A percentile compares a stretch with the other conserved stretches of the same genome.
Evolutionary conservation across 148 eudicot genomes (phyloP).

Genomic region (Chenopodium album): DNA sequence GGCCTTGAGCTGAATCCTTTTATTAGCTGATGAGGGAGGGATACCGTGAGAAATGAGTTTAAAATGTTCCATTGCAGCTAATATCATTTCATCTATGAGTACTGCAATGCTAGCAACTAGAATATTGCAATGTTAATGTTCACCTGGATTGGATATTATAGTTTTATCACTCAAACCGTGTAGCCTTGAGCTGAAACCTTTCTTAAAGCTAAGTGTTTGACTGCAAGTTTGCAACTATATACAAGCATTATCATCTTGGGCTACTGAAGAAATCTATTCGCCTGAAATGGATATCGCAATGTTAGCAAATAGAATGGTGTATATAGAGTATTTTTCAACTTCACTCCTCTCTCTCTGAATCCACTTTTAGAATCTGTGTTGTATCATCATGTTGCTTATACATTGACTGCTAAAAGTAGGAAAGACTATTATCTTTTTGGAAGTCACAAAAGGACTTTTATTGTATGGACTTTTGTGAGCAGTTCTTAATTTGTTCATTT

Average conservation of each 20-base stretch:
- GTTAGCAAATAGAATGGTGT: neutral
- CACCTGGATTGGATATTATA: neutral
- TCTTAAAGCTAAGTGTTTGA: no score
- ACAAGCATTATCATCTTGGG: neutral
- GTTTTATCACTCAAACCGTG: neutral
- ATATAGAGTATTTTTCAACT: neutral
- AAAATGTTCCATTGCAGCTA: neutral
- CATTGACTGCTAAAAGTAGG: no score
- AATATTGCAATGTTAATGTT: neutral
- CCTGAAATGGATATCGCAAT: neutral
- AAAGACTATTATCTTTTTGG: no score
- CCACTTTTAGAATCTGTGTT: no score
- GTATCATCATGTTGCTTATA: no score
- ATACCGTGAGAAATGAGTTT: neutral
- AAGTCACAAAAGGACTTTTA: no score
- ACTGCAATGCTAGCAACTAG: neutral
- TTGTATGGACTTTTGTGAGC: no score
- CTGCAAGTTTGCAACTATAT: no score
- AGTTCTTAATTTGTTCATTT: no score
- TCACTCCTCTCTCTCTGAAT: neutral
- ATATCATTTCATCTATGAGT: no score
- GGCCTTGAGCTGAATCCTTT: neutral
- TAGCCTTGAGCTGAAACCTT: no score
- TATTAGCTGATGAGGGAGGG: neutral
- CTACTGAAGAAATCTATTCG: neutral